Percentiles rank a stretch among this genome's conserved stretches.
phyloP scores from a whole-genome alignment of 805 yeast species.

The Hanseniaspora singularis region DNA sequence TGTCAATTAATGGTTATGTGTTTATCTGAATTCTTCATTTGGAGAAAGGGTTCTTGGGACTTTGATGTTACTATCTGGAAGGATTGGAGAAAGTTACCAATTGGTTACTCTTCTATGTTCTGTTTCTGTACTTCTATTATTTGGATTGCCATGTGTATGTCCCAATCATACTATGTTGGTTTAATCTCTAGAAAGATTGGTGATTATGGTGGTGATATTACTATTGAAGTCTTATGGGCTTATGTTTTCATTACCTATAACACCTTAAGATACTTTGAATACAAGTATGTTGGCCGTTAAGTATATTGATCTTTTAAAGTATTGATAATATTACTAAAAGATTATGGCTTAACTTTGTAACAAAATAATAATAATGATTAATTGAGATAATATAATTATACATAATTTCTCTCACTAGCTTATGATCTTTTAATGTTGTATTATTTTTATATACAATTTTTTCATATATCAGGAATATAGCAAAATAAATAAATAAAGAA shows the following conservation, averaged over 20 bases:
- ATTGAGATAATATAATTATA: not conserved
- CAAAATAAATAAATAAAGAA: not conserved
- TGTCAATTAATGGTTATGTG: conserved; percentile 70
- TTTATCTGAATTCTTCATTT: conserved; percentile 69
- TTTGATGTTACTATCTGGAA: conserved; percentile 54
- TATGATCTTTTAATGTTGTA: not conserved
- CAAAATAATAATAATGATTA: not conserved
- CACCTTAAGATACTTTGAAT: conserved; percentile 51
- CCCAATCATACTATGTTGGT: conserved; percentile 74
- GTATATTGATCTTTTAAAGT: not conserved
- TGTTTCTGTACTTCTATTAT: conserved; percentile 76
- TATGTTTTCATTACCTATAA: conserved; percentile 59
- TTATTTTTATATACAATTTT: not conserved
- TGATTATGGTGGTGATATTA: conserved; percentile 46
- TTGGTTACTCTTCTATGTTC: conserved; percentile 64
- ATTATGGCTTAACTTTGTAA: not conserved
- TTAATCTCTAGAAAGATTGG: conserved; percentile 52
- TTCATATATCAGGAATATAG: conserved; percentile 13
- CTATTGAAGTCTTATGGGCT: conserved; percentile 63
- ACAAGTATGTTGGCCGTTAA: conserved; percentile 46
- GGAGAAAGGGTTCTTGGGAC: conserved; percentile 44
- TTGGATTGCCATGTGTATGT: conserved; percentile 79
- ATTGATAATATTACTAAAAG: not conserved
- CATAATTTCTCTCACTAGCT: no score
- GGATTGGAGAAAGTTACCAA: conserved; percentile 47